Evolutionary conservation across 2,329 filamentous ascomycete species (phyloP).

Genomic region (Verticillium albo-atrum): DNA sequence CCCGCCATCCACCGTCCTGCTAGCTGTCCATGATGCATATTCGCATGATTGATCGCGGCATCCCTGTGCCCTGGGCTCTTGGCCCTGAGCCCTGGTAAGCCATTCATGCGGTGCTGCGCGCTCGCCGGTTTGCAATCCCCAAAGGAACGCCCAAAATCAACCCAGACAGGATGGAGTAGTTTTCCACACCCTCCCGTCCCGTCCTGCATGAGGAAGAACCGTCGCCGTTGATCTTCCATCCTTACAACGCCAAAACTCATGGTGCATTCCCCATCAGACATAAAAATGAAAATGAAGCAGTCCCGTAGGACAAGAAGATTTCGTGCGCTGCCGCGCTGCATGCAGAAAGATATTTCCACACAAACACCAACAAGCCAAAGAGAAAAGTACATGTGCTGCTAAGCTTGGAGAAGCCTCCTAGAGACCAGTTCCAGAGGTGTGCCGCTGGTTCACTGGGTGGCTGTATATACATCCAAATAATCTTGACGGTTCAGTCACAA

Average conservation of each 20-base stretch:
- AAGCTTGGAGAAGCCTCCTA: background rate
- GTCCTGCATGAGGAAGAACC: background rate
- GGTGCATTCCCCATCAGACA: background rate
- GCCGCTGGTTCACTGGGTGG: background rate
- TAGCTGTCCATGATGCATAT: too few relatives aligned
- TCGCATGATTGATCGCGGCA: too few relatives aligned
- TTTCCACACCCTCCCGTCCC: too few relatives aligned
- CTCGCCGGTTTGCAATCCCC: too few relatives aligned
- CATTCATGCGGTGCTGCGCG: too few relatives aligned
- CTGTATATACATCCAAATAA: background rate
- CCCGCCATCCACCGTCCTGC: too few relatives aligned
- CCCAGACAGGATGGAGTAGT: background rate
- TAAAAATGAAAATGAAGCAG: background rate
- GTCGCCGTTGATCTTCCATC: background rate
- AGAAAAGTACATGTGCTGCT: background rate
- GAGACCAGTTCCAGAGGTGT: background rate
- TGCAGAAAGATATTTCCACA: background rate
- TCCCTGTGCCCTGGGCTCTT: too few relatives aligned
- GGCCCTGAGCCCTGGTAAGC: background rate
- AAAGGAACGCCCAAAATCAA: background rate
- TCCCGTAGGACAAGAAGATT: background rate
- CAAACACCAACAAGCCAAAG: background rate
- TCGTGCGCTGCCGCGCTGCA: background rate
- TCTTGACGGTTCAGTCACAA: background rate
- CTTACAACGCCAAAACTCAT: background rate